A percentile compares a stretch with the other conserved stretches of the same genome.
Evolutionary conservation across 2,329 filamentous ascomycete genomes (phyloP).

Genomic region (Huntiella abstrusa): DNA sequence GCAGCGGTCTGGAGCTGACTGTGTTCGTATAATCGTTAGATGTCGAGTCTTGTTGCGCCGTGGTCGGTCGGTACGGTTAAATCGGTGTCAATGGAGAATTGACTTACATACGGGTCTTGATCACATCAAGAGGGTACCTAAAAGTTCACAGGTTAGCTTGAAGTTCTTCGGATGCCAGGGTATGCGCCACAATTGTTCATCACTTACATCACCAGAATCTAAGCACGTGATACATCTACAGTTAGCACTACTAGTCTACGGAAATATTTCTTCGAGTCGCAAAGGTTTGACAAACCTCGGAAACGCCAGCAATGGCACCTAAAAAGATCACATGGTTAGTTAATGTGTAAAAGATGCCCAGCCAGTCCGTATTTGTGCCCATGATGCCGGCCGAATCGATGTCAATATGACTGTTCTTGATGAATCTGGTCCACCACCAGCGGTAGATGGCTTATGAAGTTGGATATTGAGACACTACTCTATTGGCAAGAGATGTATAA

Average conservation of each 20-base stretch:
- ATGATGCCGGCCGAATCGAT: too few species aligned
- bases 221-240: conserved; percentile 13
- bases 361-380: too few species aligned
- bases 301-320: conserved; percentile 92
- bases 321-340: neutral
- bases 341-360: too few species aligned
- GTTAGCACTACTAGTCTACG: conserved; percentile 3
- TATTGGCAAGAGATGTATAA: too few species aligned
- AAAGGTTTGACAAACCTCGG: conserved; percentile 49
- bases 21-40: conserved; percentile 5
- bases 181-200: neutral
- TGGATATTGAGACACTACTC: too few species aligned
- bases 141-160: conserved; percentile 3
- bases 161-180: neutral
- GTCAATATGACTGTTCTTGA: too few species aligned
- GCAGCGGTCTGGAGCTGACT: conserved; percentile 75
- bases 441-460: too few species aligned
- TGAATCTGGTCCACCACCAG: too few species aligned
- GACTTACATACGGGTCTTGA: conserved; percentile 88
- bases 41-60: neutral
- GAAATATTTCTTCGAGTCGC: neutral
- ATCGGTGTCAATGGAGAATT: too few species aligned
- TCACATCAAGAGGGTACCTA: conserved; percentile 96
- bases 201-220: conserved; percentile 76
- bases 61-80: too few species aligned